Base-by-base conservation (phyloP, 257 asterid species). In the Plantago ovata region DNA sequence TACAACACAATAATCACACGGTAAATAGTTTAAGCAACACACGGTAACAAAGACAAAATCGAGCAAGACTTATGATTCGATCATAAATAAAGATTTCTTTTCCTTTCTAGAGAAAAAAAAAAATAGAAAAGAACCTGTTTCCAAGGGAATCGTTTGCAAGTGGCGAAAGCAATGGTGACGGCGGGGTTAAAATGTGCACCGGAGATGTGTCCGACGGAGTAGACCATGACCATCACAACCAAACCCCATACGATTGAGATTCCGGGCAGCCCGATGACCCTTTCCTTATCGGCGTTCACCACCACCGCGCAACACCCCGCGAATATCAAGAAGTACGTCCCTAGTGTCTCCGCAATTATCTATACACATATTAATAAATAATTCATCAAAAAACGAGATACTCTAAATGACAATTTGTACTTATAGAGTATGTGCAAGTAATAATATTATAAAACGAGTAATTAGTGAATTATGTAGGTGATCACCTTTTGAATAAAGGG, bases 171-270 rank as follows among this genome's bases (percentile, higher is more conserved):
- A 57, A 89, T 67, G 60, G 94, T 86, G 10, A 86, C 95, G 66
- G 97, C 97, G 28, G 94, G 97, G 67, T 89, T 89, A 54, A 89
- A 86, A 62, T 89, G 97, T 23, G 93, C 97, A 61, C 97, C 97
- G 72, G 95, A 89, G 59, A 89, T 84, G 32, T 89, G 97, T 3
- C 95, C 94, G 63, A 86, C 79, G 38, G 95, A 71, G 71, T 89
- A 89, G 15, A 82, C 77, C 93, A 89, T 86, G 7, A 89, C 89
- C 95, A 84, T 86, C 7, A 89, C 95, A 19, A 74, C 93, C 52
- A 86, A 70, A 6, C 95, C 97, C 95, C 95, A 86, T 24, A 81
- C 84, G 0, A 80, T 82, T 0, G 94, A 71, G n/a, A 86, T 74
- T 19, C 95, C 97, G 0, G 97, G 97, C 3, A 75, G 63, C 7